phyloP scores from a whole-genome alignment of 352 stramenopile species.

The Phytophthora chlamydospora region DNA sequence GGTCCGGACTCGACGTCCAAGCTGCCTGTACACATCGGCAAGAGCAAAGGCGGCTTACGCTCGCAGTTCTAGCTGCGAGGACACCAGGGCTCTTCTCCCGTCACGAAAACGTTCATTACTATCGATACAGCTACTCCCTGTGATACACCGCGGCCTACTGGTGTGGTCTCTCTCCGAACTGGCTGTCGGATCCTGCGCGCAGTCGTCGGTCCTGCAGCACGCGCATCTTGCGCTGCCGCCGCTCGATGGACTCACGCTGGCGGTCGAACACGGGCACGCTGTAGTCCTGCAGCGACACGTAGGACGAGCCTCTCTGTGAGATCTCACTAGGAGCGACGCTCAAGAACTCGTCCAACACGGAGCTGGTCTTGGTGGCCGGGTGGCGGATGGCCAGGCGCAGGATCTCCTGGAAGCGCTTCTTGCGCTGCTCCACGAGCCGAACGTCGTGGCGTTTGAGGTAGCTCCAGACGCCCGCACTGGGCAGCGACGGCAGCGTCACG shows the following conservation, averaged over 20 bases:
- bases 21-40: slow-evolving; percentile 81
- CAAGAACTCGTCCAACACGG: slow-evolving; percentile 75
- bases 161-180: slow-evolving; percentile 33
- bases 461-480: slow-evolving; percentile 79
- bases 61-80: slow-evolving; percentile 68
- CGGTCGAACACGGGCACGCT: slow-evolving; percentile 79
- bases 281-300: slow-evolving; percentile 81
- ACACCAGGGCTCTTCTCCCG: slow-evolving; percentile 16
- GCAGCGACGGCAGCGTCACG: slow-evolving; percentile 65
- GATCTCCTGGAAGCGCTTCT: slow-evolving; percentile 86
- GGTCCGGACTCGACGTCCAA: slow-evolving; percentile 39
- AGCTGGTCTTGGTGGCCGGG: slow-evolving; percentile 66
- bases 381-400: slow-evolving; percentile 78
- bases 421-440: slow-evolving; percentile 79
- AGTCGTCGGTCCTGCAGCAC: slow-evolving; percentile 69
- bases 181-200: slow-evolving; percentile 44
- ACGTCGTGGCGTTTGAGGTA: slow-evolving; percentile 86
- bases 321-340: slow-evolving; percentile 75
- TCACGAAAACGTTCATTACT: slow-evolving; percentile 51
- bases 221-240: slow-evolving; percentile 73
- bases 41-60: slow-evolving; percentile 79
- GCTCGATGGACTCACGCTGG: slow-evolving; percentile 80
- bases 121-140: slow-evolving; percentile 37
- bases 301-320: slow-evolving; percentile 78
- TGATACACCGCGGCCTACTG: slow-evolving; percentile 18